Evolutionary conservation across 2,329 filamentous ascomycete genomes (phyloP).

Genomic region (Verticillium albo-atrum): DNA sequence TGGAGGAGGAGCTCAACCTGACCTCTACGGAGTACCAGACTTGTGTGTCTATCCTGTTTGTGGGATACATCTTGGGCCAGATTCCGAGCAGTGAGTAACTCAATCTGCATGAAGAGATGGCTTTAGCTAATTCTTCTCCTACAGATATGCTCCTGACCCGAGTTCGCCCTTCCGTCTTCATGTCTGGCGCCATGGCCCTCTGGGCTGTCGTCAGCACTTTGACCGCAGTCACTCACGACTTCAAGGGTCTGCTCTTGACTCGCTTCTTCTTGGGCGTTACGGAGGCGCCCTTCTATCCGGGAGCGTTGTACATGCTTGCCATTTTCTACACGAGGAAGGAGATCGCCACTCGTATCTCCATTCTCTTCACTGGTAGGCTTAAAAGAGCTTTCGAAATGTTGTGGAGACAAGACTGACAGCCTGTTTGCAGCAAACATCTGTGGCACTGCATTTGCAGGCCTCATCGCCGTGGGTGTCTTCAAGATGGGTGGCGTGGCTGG

Average conservation of each 20-base stretch:
- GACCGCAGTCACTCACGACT: conserved; percentile 22
- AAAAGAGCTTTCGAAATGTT: neutral
- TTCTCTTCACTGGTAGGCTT: conserved; percentile 28
- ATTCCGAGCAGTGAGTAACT: conserved; percentile 25
- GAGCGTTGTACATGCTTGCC: conserved; percentile 11
- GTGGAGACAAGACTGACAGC: no score
- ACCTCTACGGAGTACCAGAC: conserved; percentile 27
- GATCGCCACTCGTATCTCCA: conserved; percentile 29
- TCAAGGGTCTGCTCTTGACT: conserved; percentile 20
- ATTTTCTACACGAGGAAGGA: conserved; percentile 35
- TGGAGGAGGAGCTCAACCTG: conserved; percentile 16
- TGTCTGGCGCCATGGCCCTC: conserved; percentile 6
- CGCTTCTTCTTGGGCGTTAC: conserved; percentile 28
- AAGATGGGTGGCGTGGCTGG: conserved; percentile 36
- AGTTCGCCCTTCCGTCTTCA: conserved; percentile 5
- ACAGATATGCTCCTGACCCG: conserved; percentile 9
- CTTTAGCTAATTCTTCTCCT: neutral
- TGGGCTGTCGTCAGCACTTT: conserved; percentile 9
- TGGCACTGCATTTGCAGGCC: conserved; percentile 17
- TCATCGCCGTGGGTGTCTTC: conserved; percentile 16
- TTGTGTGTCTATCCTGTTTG: conserved; percentile 28
- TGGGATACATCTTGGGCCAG: conserved; percentile 31
- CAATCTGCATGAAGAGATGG: neutral
- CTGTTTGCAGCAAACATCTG: conserved; percentile 34
- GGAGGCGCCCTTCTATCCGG: conserved; percentile 19